Conservation (phyloP, 2,329 filamentous ascomycete species). For the Fusarium sp. region DNA sequence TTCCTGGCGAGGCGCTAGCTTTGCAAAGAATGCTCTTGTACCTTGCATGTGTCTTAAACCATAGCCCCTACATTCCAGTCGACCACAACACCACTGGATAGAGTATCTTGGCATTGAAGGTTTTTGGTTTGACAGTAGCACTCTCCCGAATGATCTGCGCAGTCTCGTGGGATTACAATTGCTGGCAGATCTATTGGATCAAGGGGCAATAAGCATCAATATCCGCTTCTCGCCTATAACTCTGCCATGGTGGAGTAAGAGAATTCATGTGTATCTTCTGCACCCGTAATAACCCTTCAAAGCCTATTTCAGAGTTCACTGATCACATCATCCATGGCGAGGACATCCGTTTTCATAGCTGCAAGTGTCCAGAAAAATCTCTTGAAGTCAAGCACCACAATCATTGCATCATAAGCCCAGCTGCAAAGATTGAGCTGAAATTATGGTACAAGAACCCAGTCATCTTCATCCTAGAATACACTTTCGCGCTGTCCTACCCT, state of each 20-base stretch:
- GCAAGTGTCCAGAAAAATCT: neutral
- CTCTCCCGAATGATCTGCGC: neutral
- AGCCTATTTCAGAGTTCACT: neutral
- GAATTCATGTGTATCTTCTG: neutral
- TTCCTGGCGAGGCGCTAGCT: constrained; percentile 27
- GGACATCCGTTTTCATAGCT: no score
- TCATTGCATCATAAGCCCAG: neutral
- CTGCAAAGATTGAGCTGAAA: neutral
- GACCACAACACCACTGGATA: constrained; percentile 3
- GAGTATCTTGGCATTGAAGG: neutral
- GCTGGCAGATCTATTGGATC: constrained; percentile 5
- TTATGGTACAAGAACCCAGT: neutral
- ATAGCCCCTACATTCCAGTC: constrained; percentile 19
- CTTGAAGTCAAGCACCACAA: neutral
- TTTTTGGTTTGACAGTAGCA: neutral
- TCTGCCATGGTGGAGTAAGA: neutral
- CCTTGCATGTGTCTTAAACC: constrained; percentile 9
- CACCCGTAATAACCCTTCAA: neutral
- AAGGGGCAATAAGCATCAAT: neutral
- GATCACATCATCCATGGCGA: neutral
- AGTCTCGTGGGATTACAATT: neutral
- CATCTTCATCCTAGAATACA: no score
- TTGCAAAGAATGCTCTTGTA: constrained; percentile 6
- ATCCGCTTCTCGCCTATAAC: neutral
- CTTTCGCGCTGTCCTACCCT: neutral